Evolutionary conservation across 345 rosid species (phyloP).

Genomic region (Linum trigynum): DNA sequence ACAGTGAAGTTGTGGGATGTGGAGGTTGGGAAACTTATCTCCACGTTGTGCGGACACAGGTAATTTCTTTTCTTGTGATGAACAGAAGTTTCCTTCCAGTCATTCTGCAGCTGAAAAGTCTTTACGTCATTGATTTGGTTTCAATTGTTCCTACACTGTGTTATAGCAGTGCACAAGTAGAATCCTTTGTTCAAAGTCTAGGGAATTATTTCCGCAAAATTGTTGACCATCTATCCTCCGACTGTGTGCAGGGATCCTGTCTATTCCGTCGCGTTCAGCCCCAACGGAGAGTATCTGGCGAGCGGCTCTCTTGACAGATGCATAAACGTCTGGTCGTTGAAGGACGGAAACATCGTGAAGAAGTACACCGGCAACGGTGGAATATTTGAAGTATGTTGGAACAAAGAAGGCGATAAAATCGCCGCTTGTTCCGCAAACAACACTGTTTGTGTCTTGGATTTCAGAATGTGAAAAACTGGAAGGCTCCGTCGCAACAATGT

Average conservation of each 20-base stretch:
- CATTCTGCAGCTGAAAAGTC: too few species aligned
- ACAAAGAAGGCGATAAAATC: constrained; percentile 88
- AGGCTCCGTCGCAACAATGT: too few species aligned
- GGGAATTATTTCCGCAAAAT: too few species aligned
- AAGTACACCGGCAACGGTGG: constrained; percentile 86
- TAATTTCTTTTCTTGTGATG: constrained; percentile 6
- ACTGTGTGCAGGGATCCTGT: constrained; percentile 60
- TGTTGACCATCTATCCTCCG: too few species aligned
- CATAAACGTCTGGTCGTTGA: constrained; percentile 85
- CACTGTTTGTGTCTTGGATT: constrained; percentile 78
- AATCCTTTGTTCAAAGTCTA: too few species aligned
- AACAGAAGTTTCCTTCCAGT: too few species aligned
- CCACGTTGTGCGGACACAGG: constrained; percentile 93
- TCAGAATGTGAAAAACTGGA: constrained; percentile 47
- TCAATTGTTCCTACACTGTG: too few species aligned
- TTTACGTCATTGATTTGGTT: too few species aligned
- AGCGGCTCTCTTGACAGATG: constrained; percentile 91
- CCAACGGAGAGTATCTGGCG: constrained; percentile 89
- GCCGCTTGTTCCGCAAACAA: constrained; percentile 93
- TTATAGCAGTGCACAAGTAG: too few species aligned
- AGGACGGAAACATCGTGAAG: constrained; percentile 80
- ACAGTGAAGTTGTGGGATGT: constrained; percentile 97
- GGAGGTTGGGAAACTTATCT: constrained; percentile 74
- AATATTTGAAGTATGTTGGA: constrained; percentile 95
- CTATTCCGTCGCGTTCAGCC: constrained; percentile 93